Conservation (phyloP, 371 early-diverging fungal species). For the Syncephalastrum racemosum region DNA sequence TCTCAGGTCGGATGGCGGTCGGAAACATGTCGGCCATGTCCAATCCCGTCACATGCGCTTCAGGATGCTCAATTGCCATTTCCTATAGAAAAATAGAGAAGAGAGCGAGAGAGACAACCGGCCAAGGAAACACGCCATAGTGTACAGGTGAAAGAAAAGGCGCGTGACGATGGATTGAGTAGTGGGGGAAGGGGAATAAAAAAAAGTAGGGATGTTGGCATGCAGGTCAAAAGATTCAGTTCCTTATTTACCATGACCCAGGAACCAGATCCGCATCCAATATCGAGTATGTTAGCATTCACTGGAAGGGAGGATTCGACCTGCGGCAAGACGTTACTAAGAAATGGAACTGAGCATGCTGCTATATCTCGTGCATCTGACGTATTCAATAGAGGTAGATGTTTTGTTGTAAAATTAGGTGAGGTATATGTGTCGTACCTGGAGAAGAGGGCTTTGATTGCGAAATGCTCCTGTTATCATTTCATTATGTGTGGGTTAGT, state of each 20-base stretch:
- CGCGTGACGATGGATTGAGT: not conserved
- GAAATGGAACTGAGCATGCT: not conserved
- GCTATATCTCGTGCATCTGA: too few relatives aligned
- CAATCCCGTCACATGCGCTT: conserved; percentile 50
- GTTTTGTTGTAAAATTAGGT: not conserved
- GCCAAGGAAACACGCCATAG: not conserved
- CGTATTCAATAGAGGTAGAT: not conserved
- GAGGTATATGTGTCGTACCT: conserved; percentile 1
- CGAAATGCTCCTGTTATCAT: conserved; percentile 33
- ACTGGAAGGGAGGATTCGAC: conserved; percentile 14
- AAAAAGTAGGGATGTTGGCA: not conserved
- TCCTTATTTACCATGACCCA: conserved; percentile 28
- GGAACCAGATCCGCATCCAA: conserved; percentile 27
- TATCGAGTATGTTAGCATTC: conserved; percentile 25
- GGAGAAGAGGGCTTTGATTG: conserved; percentile 26
- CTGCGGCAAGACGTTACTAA: conserved; percentile 30
- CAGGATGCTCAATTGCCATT: conserved; percentile 59
- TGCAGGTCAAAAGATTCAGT: not conserved
- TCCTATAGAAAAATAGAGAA: conserved; percentile 27
- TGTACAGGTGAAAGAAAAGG: not conserved
- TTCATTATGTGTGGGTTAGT: not conserved
- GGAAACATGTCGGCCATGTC: conserved; percentile 54
- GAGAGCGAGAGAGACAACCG: conserved; percentile 1
- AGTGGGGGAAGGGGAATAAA: not conserved
- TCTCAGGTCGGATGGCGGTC: conserved; percentile 41